Evolutionary conservation across 208 protist genomes (phyloP).

Genomic region (Leishmania braziliensis): DNA sequence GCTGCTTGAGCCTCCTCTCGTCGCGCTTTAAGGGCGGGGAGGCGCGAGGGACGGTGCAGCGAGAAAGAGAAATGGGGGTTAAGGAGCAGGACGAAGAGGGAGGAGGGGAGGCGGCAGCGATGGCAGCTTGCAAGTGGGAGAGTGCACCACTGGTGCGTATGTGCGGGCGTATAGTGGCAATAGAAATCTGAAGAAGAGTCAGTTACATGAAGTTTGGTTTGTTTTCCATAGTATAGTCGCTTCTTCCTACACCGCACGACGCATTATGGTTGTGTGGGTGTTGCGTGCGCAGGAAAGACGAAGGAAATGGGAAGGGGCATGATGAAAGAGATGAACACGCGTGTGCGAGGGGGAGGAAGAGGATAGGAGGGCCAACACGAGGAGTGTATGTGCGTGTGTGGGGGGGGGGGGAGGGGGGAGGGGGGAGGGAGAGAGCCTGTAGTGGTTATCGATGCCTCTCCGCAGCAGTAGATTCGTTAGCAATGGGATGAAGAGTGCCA

Average conservation of each 20-base stretch:
- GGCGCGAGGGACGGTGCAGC: neutral
- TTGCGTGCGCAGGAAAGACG: neutral
- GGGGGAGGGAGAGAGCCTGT: neutral
- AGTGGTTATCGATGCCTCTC: neutral
- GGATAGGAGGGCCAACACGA: neutral
- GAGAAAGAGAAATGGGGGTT: neutral
- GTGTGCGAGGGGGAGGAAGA: neutral
- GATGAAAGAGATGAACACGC: neutral
- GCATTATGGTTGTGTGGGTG: neutral
- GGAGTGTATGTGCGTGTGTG: neutral
- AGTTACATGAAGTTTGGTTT: neutral
- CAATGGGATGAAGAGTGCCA: neutral
- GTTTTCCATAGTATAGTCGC: neutral
- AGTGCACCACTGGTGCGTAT: neutral
- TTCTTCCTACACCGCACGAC: neutral
- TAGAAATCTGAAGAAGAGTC: neutral
- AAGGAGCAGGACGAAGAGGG: neutral
- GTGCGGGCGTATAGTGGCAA: neutral
- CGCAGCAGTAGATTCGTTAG: neutral
- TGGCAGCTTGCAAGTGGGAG: neutral
- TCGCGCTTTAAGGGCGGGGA: neutral
- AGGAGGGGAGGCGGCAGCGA: neutral
- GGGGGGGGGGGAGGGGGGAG: no score
- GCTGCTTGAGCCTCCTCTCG: neutral
- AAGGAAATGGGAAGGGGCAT: neutral